Evolutionary conservation across 2,329 filamentous ascomycete genomes (phyloP), one percentile per base, ranked within the genome.

Genomic region (Graphilbum fragrans): DNA sequence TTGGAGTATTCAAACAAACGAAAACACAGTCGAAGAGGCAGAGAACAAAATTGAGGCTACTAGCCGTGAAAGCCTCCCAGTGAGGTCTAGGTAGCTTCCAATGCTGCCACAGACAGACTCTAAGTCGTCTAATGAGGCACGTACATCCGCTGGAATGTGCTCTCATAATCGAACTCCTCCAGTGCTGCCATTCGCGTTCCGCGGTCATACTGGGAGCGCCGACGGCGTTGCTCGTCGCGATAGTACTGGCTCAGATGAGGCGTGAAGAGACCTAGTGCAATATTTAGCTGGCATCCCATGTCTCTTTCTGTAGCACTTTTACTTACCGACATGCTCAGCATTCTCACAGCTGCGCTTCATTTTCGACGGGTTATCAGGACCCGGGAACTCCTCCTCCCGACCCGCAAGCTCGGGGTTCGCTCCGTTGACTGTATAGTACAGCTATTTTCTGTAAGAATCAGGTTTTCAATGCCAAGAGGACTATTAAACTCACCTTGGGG

Each of bases 321-420:
- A 69, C 80, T 58, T 57, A 77, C 87, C 87, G 50, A 90, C 77
- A 54, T 86, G 80, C 55, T 86, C 82, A 2, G 86, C 86, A 56
- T 92, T 93, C 56, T 93, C 84, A 45, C 84, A 82, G 50, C 84
- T 92, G 45, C 87, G 75, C 62, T 86, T 82, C 69, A 92, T 81
- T 64, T 94, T 94, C 1, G 82, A 84, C 42, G 78, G 72, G 54
- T 94, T 94, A 62, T 94, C 86, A 0, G 86, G 81, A 2, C 67
- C 65, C 0, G 86, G 86, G 52, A 94, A 94, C 0, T 65, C 57
- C 50, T 86, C 80, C 59, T 93, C 85, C 25, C 74, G 65, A 3
- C 86, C 86, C 40, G 78, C 72, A 42, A 76, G 55, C 10, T 70
- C 66, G 0, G 63, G 66, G 45, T 58, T 58, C 3, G 62, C 67